Evolutionary conservation across 2,329 filamentous ascomycete species (phyloP).

Genomic region (Colletotrichum echinochloae): DNA sequence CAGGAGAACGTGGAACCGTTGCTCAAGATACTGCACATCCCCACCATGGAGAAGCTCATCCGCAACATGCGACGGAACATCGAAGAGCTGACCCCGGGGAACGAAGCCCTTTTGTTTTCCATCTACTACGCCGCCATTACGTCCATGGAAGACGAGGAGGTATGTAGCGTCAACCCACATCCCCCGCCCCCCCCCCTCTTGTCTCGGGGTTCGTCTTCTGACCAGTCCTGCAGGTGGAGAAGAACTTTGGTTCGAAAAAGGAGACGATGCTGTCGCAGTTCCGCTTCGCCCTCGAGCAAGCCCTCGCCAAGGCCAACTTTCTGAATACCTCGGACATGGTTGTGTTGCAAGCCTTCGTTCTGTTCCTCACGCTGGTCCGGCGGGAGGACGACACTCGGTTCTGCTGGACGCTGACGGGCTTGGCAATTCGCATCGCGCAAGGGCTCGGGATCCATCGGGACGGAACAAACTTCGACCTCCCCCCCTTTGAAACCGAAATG

Average conservation of each 20-base stretch:
- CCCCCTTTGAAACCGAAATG: constrained; percentile 70
- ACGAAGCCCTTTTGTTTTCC: constrained; percentile 74
- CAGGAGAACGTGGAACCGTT: constrained; percentile 80
- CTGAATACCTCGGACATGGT: constrained; percentile 67
- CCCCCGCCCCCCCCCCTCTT: too few species aligned
- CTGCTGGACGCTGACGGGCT: constrained; percentile 70
- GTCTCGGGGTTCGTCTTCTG: neutral
- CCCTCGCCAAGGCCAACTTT: constrained; percentile 68
- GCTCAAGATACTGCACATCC: constrained; percentile 78
- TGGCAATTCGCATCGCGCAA: constrained; percentile 69
- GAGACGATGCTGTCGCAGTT: constrained; percentile 60
- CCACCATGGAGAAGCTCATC: constrained; percentile 72
- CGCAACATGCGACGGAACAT: constrained; percentile 70
- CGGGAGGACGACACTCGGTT: constrained; percentile 63
- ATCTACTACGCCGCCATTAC: constrained; percentile 70
- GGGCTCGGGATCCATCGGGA: constrained; percentile 72
- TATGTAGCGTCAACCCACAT: too few species aligned
- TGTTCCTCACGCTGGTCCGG: constrained; percentile 65
- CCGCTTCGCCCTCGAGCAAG: constrained; percentile 67
- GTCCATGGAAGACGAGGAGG: constrained; percentile 71
- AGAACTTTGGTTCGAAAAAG: constrained; percentile 59
- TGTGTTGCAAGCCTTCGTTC: constrained; percentile 68
- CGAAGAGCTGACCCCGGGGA: constrained; percentile 65
- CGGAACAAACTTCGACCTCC: constrained; percentile 61
- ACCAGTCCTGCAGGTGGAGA: constrained; percentile 45